Percentiles rank a stretch among this genome's conserved stretches.
These are phyloP conservation scores for Pyrenophora tritici-repentis DNA, from an alignment of 2,329 filamentous ascomycete genomes.

Conservation along the genomic window DNA sequence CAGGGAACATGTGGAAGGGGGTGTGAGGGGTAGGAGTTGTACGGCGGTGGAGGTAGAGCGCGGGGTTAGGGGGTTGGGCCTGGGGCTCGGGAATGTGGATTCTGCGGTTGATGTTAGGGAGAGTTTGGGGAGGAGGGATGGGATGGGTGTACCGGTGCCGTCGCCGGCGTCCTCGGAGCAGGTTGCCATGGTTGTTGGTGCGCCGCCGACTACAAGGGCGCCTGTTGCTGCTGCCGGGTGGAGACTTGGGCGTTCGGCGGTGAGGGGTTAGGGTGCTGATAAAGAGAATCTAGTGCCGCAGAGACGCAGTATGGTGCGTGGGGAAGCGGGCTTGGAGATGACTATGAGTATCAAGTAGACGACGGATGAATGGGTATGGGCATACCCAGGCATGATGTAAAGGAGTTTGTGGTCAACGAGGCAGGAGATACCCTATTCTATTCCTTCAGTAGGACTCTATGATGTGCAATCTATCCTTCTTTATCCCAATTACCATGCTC, in stretches of 20 bases:
- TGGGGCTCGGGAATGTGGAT: constrained; percentile 41
- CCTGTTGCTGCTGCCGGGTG: neutral
- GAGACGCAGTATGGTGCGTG: constrained; percentile 3
- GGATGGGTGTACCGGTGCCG: too few relatives aligned
- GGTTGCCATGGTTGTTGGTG: too few relatives aligned
- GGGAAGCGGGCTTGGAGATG: constrained; percentile 21
- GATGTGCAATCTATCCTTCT: too few relatives aligned
- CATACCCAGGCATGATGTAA: neutral
- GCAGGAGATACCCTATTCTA: neutral
- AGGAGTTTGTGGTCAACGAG: neutral
- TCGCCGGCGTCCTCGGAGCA: too few relatives aligned
- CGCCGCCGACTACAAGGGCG: too few relatives aligned
- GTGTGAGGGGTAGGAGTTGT: constrained; percentile 9
- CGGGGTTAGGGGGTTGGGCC: constrained; percentile 32
- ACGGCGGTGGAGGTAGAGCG: constrained; percentile 16
- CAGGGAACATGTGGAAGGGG: constrained; percentile 30
- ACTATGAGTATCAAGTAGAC: constrained; percentile 2
- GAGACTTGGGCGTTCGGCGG: neutral
- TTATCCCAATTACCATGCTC: too few relatives aligned
- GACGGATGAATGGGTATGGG: too few relatives aligned
- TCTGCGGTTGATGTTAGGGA: constrained; percentile 28
- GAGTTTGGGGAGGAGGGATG: neutral
- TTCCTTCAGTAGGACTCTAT: too few relatives aligned
- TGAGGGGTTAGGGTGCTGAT: neutral
- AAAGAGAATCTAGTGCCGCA: neutral